These are phyloP conservation scores for Phyllosticta citrichinensis DNA, from an alignment of 2,329 filamentous ascomycete species.

Conservation along the genomic window DNA sequence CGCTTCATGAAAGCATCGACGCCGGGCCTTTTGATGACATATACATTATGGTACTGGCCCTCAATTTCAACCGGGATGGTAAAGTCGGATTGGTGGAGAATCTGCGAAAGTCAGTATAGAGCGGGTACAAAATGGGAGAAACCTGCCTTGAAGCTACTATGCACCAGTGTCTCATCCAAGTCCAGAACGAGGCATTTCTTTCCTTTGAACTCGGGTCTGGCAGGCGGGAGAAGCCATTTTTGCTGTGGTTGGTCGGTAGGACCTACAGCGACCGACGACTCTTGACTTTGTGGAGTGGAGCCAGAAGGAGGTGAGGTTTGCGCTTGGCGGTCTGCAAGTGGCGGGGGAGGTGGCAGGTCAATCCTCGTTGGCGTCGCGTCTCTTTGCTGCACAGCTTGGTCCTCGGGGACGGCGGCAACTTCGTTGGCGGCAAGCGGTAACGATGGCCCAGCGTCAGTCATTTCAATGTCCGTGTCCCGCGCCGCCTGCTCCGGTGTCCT, in stretches of 20 bases:
- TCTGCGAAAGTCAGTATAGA: constrained; percentile 44
- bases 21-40: constrained; percentile 97
- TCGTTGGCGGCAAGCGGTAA: constrained; percentile 43
- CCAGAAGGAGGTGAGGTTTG: constrained; percentile 28
- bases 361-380: constrained; percentile 29
- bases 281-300: constrained; percentile 31
- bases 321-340: constrained; percentile 36
- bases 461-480: constrained; percentile 49
- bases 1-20: constrained; percentile 99
- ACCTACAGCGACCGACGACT: constrained; percentile 24
- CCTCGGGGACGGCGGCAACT: constrained; percentile 32
- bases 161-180: constrained; percentile 90
- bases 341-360: constrained; percentile 48
- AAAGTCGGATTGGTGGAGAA: constrained; percentile 95
- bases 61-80: constrained; percentile 99
- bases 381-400: constrained; percentile 15
- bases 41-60: constrained; percentile 97
- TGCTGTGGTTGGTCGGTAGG: constrained; percentile 45
- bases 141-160: constrained; percentile 96
- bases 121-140: background rate
- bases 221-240: constrained; percentile 71
- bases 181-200: constrained; percentile 93
- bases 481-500: constrained; percentile 38
- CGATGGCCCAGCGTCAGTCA: constrained; percentile 47
- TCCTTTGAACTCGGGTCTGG: constrained; percentile 68